Base-by-base conservation (phyloP, 768 basidiomycete genomes). In the Pisolithus orientalis region DNA sequence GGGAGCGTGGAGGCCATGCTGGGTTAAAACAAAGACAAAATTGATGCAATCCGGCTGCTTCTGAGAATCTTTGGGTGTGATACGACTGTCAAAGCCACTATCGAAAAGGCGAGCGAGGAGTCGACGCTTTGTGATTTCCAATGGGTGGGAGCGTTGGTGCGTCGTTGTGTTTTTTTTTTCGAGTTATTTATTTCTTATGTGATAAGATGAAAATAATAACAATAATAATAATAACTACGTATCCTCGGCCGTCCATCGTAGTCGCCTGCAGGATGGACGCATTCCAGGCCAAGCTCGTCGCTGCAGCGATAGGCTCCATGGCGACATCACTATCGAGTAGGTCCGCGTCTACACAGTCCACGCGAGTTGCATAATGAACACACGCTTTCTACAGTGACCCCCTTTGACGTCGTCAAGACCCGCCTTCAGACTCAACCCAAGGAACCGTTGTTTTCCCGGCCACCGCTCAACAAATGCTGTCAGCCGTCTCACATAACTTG, bases 351-450 rank as follows among this genome's bases (percentile, higher is more conserved):
- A 17, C 27, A 16, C 47, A n/a, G 8, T 34, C 9, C 13, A 9
- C 10, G 42, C 25, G 32, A 53, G 58, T 25, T 3, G 24, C 39
- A 14, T 47, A 6, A 21, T 21, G 21, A 21, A 21, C 21, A 28
- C 53, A 5, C 58, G 52, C 54, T 62, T 50, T n/a, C 52, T 52
- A 9, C 65, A 98, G 95, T 99, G 96, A 98, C 95, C 3, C 96
- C 96, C 3, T 99, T 99, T 67, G 96, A 99, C 70, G 93, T 99
- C 50, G 80, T 98, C 59, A 98, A 98, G 69, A 98, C 95, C 11
- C 83, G 96, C 28, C 74, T 99, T 16, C 96, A 99, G 68, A 98
- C 96, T 0, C 93, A 90, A 65, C 85, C 85, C n/a, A 72, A 67
- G 55, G 74, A 67, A 52, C 76, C 68, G 44, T 73, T 82, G 27